phyloP scores from a whole-genome alignment of 768 basidiomycete species.

The Trametes gibbosa region DNA sequence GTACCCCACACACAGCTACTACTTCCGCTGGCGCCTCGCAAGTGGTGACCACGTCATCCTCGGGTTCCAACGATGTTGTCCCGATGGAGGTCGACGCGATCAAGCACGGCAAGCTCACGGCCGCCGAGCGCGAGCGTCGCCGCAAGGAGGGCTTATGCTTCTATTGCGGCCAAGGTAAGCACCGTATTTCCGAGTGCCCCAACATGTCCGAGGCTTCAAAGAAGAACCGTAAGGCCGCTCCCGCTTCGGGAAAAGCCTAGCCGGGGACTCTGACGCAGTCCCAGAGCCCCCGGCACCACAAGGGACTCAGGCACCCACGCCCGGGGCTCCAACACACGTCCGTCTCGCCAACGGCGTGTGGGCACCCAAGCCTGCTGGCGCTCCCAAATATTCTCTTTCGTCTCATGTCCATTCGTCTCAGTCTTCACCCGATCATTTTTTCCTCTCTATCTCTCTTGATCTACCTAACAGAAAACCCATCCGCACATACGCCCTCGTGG shows the following conservation, averaged over 20 bases:
- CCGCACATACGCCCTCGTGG: conserved; percentile 36
- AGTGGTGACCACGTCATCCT: not conserved
- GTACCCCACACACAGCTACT: not conserved
- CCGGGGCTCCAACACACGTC: conserved; percentile 6
- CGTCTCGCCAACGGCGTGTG: conserved; percentile 5
- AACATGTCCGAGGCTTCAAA: conserved; percentile 23
- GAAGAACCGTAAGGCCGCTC: conserved; percentile 5
- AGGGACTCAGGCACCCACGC: conserved; percentile 4
- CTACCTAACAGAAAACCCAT: conserved; percentile 35
- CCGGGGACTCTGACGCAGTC: conserved; percentile 21
- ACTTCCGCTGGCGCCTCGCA: not conserved
- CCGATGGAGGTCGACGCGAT: conserved; percentile 22
- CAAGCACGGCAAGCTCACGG: conserved; percentile 29
- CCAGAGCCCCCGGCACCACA: conserved; percentile 20
- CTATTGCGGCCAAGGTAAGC: conserved; percentile 35
- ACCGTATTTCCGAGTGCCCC: conserved; percentile 30
- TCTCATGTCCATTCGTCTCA: conserved; percentile 5
- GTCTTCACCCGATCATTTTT: conserved; percentile 25
- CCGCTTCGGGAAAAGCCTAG: conserved; percentile 26
- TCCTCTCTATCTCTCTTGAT: conserved; percentile 22
- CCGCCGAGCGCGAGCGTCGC: conserved; percentile 28
- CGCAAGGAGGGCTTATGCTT: conserved; percentile 31
- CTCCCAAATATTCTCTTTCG: not conserved
- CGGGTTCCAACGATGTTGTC: conserved; percentile 1
- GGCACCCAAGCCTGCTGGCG: too few relatives aligned